Evolutionary conservation across 495 filamentous ascomycete species (phyloP).

Genomic region (Podospora fimiseda): DNA sequence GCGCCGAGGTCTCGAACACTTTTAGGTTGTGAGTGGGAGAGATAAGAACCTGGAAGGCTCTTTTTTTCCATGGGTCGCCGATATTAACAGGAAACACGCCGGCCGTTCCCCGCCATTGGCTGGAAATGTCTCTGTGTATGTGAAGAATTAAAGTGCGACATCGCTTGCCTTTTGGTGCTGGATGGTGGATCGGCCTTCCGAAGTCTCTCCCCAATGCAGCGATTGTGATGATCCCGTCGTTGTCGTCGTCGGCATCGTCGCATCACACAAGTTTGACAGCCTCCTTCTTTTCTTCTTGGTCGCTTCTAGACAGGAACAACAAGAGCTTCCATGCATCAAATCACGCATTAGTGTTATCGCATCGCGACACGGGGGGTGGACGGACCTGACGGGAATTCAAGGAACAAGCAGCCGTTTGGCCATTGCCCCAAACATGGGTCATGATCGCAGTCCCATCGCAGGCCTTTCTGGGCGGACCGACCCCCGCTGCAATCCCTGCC

Average conservation of each 20-base stretch:
- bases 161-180: background rate
- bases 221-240: too few relatives aligned
- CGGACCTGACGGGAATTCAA: background rate
- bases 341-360: slow-evolving; percentile 15
- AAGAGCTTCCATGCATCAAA: slow-evolving; percentile 5
- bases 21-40: background rate
- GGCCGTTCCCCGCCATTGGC: background rate
- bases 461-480: slow-evolving; percentile 6
- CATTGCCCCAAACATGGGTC: slow-evolving; percentile 16
- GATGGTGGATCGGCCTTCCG: slow-evolving; percentile 6
- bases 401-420: slow-evolving; percentile 9
- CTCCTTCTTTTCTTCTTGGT: background rate
- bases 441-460: background rate
- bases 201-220: too few relatives aligned
- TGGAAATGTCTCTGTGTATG: background rate
- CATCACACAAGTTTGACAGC: background rate
- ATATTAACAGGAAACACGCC: background rate
- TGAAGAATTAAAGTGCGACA: background rate
- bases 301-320: background rate
- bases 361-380: slow-evolving; percentile 11
- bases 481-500: slow-evolving; percentile 28
- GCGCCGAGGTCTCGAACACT: background rate
- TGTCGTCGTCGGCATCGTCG: background rate
- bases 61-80: background rate
- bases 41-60: background rate